Evolutionary conservation across 1,284 basidiomycete species (phyloP).

Genomic region (Ustilago crameri): DNA sequence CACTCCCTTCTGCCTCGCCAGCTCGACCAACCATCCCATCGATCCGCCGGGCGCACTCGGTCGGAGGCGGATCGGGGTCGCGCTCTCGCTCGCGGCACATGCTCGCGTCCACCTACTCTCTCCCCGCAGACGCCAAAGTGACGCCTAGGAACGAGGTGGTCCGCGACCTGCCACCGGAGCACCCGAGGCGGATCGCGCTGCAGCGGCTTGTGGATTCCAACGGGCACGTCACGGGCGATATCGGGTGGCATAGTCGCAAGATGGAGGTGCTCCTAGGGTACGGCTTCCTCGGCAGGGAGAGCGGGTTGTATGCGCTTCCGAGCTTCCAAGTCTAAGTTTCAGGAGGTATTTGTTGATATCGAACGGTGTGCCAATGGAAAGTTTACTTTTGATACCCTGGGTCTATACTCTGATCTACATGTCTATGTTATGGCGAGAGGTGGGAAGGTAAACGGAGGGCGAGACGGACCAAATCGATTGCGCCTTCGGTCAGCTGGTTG

Average conservation of each 20-base stretch:
- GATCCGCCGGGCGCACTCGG: slow-evolving; percentile 42
- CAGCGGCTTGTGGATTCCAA: slow-evolving; percentile 81
- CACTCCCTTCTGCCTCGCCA: slow-evolving; percentile 8
- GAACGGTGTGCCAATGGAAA: no score
- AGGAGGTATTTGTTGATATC: no score
- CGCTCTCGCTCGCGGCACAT: slow-evolving; percentile 52
- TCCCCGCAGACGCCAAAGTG: slow-evolving; percentile 29
- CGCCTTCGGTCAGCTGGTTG: slow-evolving; percentile 48
- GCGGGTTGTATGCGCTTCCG: slow-evolving; percentile 79
- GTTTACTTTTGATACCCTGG: neutral
- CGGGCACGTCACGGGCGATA: slow-evolving; percentile 86
- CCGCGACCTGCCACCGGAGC: slow-evolving; percentile 75
- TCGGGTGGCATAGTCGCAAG: slow-evolving; percentile 95
- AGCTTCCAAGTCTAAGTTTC: slow-evolving; percentile 56
- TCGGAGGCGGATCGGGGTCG: slow-evolving; percentile 42
- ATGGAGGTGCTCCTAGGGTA: slow-evolving; percentile 94
- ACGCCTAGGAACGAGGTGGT: slow-evolving; percentile 63
- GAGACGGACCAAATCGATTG: slow-evolving; percentile 42
- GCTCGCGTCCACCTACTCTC: slow-evolving; percentile 11
- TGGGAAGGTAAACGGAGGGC: slow-evolving; percentile 23
- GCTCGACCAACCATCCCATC: slow-evolving; percentile 28
- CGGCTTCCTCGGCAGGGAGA: slow-evolving; percentile 90
- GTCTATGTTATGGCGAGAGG: slow-evolving; percentile 3
- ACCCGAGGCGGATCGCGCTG: slow-evolving; percentile 78
- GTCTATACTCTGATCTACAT: slow-evolving; percentile 2